A percentile compares a stretch with the other conserved stretches of the same genome.
phyloP scores from a whole-genome alignment of 2,329 filamentous ascomycete genomes.

The Aspergillus sp. region DNA sequence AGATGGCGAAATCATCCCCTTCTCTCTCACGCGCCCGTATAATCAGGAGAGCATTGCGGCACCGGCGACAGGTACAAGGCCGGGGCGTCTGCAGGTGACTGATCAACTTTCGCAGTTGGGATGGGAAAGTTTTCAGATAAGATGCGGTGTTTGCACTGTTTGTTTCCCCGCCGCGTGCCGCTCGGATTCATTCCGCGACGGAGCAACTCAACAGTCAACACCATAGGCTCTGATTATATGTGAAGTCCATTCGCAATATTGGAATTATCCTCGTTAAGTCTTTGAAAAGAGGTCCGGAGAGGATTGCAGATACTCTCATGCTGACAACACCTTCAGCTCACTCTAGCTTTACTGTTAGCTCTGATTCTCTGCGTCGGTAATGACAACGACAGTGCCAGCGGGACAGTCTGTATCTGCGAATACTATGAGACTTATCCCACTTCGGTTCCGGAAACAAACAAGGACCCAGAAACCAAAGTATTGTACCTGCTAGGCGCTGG shows the following conservation, averaged over 20 bases:
- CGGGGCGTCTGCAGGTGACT: not conserved
- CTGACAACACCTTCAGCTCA: no score
- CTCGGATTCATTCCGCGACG: not conserved
- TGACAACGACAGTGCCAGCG: no score
- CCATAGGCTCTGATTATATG: not conserved
- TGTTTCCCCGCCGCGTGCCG: slow-evolving; percentile 20
- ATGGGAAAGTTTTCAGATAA: slow-evolving; percentile 25
- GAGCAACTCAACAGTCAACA: not conserved
- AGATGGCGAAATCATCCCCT: slow-evolving; percentile 28
- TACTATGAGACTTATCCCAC: no score
- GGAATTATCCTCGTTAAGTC: no score
- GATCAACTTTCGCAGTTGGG: not conserved
- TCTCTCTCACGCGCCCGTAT: not conserved
- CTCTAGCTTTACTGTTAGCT: no score
- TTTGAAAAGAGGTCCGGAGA: no score
- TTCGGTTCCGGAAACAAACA: no score
- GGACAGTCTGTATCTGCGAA: no score
- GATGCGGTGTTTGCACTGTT: slow-evolving; percentile 43
- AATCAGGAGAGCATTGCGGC: not conserved
- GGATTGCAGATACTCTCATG: no score
- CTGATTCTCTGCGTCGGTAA: no score
- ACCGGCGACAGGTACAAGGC: not conserved
- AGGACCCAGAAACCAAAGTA: no score
- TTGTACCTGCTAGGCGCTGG: no score
- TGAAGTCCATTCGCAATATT: not conserved